Base-by-base conservation (phyloP, 129 eudicot species). In the Artemisia argyi region DNA sequence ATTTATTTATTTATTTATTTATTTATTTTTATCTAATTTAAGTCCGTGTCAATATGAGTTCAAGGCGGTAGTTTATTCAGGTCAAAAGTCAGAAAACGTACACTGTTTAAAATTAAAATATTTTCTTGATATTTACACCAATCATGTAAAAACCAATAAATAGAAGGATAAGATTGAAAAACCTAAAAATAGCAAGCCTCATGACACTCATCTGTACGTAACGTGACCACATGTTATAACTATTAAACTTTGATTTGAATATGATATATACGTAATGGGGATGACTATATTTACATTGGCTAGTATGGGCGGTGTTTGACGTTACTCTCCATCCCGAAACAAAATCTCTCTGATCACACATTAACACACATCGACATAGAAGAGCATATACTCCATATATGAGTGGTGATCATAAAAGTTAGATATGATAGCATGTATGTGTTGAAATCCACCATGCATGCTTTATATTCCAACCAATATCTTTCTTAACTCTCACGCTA, bases 301-400 rank as follows among this genome's bases (percentile, higher is more conserved):
- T 64, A 26, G 20, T 17, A 59, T 67, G 78, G 78, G 74, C 83
- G 81, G 76, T 62, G 57, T 22, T 55, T 71, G 80, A 49, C 75
- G 30, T 7, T 18, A 52, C 51, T 74, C 42, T 61, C 24, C 75
- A 47, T 28, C 61, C 51, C 66, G 9, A 22, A 22, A 16, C 24
- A 28, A 28, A 28, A 28, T 28, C 4, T 28, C 32, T 28, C 32
- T 3, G 32, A 28, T 28, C 32, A 28, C 32, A 28, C 32, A 28
- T 28, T 28, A 28, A 28, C 32, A 28, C 32, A 28, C 5, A 28
- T 28, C 32, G 32, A 28, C 32, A 28, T 28, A 28, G 32, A 28
- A 28, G 4, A 28, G 32, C 32, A 28, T 28, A 3, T 28, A 24
- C 26, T 24, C 26, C 26, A 28, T 28, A 28, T 28, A 28, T 28